Evolutionary conservation across 2,329 filamentous ascomycete species (phyloP).

Genomic region (Aspergillus novoparasiticus): DNA sequence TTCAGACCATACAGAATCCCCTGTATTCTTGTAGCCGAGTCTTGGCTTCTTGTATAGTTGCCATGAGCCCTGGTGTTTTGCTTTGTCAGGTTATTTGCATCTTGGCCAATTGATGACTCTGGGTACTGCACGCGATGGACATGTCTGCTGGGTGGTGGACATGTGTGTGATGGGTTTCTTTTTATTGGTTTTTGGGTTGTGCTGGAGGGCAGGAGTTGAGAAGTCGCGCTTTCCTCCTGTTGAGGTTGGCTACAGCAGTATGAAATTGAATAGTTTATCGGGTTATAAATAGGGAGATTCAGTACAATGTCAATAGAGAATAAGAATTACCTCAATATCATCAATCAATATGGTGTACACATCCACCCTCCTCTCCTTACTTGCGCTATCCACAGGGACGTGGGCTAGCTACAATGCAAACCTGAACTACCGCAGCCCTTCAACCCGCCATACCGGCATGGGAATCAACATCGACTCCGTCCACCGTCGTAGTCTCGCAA

Average conservation of each 20-base stretch:
- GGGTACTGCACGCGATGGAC: background rate
- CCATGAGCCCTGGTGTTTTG: background rate
- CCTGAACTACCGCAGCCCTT: conserved; percentile 69
- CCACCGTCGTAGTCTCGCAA: conserved; percentile 63
- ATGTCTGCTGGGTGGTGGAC: background rate
- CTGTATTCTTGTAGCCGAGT: background rate
- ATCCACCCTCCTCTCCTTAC: conserved; percentile 14
- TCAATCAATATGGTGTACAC: conserved; percentile 7
- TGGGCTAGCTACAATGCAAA: conserved; percentile 48
- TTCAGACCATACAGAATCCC: background rate
- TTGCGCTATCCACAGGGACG: conserved; percentile 20
- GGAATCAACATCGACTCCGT: conserved; percentile 49
- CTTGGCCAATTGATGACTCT: background rate
- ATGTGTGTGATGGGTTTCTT: conserved; percentile 6
- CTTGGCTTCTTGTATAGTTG: conserved; percentile 5
- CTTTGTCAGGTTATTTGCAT: background rate
- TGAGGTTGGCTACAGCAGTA: background rate
- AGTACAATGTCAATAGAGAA: too few species aligned
- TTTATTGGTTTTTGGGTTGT: conserved; percentile 4
- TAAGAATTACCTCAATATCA: background rate
- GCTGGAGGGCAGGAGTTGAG: background rate
- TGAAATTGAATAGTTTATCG: too few species aligned
- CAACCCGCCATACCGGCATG: conserved; percentile 63
- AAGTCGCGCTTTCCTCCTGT: background rate
- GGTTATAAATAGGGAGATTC: background rate